Conservation (phyloP, 2,329 filamentous ascomycete genomes). For the Botryosphaeria dothidea region DNA sequence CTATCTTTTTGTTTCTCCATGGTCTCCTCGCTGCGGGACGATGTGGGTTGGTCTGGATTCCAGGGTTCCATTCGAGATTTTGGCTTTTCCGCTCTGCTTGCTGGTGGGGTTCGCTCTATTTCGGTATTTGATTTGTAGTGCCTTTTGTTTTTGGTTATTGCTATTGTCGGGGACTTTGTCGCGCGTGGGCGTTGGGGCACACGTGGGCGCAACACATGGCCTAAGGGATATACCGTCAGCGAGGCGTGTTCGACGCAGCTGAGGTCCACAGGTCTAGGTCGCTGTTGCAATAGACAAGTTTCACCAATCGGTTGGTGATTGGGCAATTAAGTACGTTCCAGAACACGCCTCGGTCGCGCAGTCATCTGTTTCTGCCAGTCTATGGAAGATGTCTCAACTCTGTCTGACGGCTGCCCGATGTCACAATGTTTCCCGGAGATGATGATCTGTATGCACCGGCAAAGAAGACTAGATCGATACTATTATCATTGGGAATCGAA, state of each 20-base stretch:
- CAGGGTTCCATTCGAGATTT: not conserved
- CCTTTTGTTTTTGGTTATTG: not conserved
- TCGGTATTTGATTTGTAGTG: constrained; percentile 7
- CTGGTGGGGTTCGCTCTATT: not conserved
- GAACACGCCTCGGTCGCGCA: not conserved
- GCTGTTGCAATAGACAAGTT: not conserved
- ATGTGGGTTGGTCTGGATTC: not conserved
- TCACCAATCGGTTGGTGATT: not conserved
- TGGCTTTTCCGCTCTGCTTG: not conserved
- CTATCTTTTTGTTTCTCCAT: not conserved
- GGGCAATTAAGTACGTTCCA: not conserved
- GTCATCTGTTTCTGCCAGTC: not conserved
- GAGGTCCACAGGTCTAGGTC: not conserved
- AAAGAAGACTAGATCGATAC: no score
- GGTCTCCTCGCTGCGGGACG: not conserved
- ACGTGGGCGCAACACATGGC: not conserved
- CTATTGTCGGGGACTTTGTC: not conserved
- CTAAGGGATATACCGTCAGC: not conserved
- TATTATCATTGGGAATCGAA: no score
- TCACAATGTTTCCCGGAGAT: no score
- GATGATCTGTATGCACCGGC: no score
- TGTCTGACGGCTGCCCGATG: no score
- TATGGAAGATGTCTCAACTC: not conserved
- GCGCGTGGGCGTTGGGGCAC: not conserved
- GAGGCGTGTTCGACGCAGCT: not conserved